Evolutionary conservation across 1,284 basidiomycete genomes (phyloP).

Genomic region (Apiotrichum laibachii): DNA sequence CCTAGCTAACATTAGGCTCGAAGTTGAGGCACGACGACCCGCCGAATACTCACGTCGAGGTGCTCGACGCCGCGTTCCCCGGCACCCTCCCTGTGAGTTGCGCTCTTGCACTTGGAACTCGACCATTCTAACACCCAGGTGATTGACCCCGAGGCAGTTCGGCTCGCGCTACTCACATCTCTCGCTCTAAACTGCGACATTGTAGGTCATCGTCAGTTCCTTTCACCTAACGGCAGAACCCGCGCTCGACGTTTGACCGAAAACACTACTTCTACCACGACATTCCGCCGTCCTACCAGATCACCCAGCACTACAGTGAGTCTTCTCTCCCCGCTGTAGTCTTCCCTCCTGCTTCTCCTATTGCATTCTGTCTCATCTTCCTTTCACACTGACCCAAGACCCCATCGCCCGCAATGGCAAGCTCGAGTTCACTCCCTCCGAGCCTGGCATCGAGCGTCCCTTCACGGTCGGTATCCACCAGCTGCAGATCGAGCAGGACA

Average conservation of each 20-base stretch:
- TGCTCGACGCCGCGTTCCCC: conserved; percentile 87
- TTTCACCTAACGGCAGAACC: conserved; percentile 52
- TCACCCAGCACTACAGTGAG: conserved; percentile 86
- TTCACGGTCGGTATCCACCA: conserved; percentile 76
- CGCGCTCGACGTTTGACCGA: conserved; percentile 81
- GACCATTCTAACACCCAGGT: conserved; percentile 53
- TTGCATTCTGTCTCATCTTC: conserved; percentile 29
- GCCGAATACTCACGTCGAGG: conserved; percentile 66
- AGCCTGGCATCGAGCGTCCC: conserved; percentile 47
- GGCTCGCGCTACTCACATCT: conserved; percentile 76
- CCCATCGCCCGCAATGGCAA: conserved; percentile 74
- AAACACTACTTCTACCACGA: conserved; percentile 99
- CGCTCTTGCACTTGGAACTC: not conserved
- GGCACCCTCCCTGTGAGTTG: conserved; percentile 81
- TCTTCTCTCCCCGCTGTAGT: no score
- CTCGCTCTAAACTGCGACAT: conserved; percentile 74
- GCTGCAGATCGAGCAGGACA: conserved; percentile 97
- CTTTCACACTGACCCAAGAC: conserved; percentile 52
- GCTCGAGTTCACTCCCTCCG: conserved; percentile 55
- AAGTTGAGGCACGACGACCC: conserved; percentile 33
- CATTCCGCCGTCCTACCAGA: conserved; percentile 91
- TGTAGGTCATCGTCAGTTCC: conserved; percentile 26
- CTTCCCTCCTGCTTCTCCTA: no score
- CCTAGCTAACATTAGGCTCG: conserved; percentile 22
- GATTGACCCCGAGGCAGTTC: conserved; percentile 74